Conservation (phyloP, 1,284 basidiomycete genomes). For the Lentinula novae-zelandiae region DNA sequence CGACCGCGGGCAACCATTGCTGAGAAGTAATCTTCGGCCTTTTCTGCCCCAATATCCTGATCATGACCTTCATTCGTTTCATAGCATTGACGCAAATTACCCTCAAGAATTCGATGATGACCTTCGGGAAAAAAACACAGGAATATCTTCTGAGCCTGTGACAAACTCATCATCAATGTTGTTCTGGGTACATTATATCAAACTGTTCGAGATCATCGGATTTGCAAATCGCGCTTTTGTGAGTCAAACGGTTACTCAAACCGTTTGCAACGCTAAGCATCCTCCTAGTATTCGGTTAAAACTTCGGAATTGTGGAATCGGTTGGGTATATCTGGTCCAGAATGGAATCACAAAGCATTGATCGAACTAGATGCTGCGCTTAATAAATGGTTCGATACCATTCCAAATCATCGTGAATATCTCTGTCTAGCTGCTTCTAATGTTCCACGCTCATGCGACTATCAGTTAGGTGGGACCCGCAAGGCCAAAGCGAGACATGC, state of each 20-base stretch:
- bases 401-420: slow-evolving; percentile 6
- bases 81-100: slow-evolving; percentile 12
- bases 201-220: slow-evolving; percentile 13
- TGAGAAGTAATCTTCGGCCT: slow-evolving; percentile 12
- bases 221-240: slow-evolving; percentile 13
- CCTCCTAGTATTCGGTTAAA: background rate
- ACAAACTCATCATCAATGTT: slow-evolving; percentile 1
- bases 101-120: slow-evolving; percentile 13
- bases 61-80: background rate
- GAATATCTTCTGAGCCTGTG: background rate
- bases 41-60: background rate
- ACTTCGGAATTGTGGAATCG: background rate
- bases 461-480: slow-evolving; percentile 32
- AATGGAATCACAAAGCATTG: slow-evolving; percentile 2
- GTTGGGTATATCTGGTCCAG: background rate
- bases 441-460: background rate
- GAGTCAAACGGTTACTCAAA: background rate
- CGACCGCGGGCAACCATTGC: slow-evolving; percentile 9
- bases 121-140: slow-evolving; percentile 4
- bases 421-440: background rate
- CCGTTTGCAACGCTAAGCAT: background rate
- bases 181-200: slow-evolving; percentile 8
- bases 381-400: slow-evolving; percentile 7
- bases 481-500: background rate
- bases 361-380: slow-evolving; percentile 4